phyloP scores from a whole-genome alignment of 305 asterid species.

The Fraxinus dipetala region DNA sequence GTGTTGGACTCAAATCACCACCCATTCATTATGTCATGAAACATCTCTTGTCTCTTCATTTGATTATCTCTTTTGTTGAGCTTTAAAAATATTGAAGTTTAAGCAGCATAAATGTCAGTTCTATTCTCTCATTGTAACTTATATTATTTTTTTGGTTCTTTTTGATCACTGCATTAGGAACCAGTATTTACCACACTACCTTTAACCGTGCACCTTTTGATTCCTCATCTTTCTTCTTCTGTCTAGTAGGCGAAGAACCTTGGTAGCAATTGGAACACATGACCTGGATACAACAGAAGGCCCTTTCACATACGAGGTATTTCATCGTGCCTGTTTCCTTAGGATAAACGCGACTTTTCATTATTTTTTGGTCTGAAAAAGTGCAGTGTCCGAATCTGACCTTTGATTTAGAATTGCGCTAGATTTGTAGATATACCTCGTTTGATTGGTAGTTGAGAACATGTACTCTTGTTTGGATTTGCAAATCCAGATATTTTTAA shows the following conservation, averaged over 20 bases:
- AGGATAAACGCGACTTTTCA: not conserved
- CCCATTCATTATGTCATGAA: not conserved
- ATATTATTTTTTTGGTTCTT: not conserved
- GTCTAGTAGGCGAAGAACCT: constrained; percentile 67
- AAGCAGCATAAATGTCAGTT: not conserved
- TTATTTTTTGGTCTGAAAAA: not conserved
- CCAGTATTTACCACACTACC: not conserved
- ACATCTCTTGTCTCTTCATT: not conserved
- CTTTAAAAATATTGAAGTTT: not conserved
- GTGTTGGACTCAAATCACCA: not conserved
- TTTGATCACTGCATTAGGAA: not conserved
- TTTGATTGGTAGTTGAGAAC: not conserved
- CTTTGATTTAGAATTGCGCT: not conserved
- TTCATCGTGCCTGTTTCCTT: constrained; percentile 15
- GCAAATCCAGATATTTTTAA: not conserved
- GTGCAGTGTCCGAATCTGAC: not conserved
- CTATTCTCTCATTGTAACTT: not conserved
- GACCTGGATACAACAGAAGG: constrained; percentile 83
- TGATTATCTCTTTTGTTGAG: not conserved
- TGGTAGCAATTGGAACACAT: constrained; percentile 97
- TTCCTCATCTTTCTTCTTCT: constrained; percentile 15
- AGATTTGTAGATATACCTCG: not conserved
- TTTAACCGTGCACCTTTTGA: constrained; percentile 11
- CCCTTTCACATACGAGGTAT: constrained; percentile 93
- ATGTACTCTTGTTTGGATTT: not conserved